Base-by-base conservation (phyloP, 331 rosid genomes). In the Saraca asoca region DNA sequence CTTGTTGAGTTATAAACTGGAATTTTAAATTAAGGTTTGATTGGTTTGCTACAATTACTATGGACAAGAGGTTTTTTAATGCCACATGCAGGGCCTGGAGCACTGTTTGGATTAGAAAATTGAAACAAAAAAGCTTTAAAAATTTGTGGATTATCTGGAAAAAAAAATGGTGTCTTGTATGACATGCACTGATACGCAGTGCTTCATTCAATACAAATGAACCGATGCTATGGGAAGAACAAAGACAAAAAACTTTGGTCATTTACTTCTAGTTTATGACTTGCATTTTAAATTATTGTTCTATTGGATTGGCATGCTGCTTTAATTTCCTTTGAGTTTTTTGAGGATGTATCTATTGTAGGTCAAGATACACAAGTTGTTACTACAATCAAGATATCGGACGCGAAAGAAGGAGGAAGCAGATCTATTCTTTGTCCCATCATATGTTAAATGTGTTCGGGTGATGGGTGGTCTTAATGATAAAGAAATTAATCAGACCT, bases 301-400 rank as follows among this genome's bases (percentile, higher is more conserved):
- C 53, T 65, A 5, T 34, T 20, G 5, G 14, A 49, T 19, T 17
- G 0, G 10, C 19, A 33, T 45, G 16, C 16, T 42, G 31, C 24
- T 17, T 18, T 56, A 56, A 46, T 58, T 49, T 12, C 16, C 17
- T 19, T n/a, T 42, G 24, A 9, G 17, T 76, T 53, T 29, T 64
- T 19, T 55, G 29, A 51, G 16, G 63, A n/a, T 31, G n/a, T 17
- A 14, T 57, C 4, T 2, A 44, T 67, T 81, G 71, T 66, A 94
- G 99, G 99, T 94, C 55, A 94, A 94, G 75, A 86, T 94, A 80
- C 97, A 94, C 82, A 90, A 79, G 86, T 75, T 90, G 41, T 86
- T 94, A 16, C 74, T 68, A 53, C 62, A 75, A 56, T 94, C 99
- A 2, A 84, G 70, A 62, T 82, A 78, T 41, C 78, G 96, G 66